Evolutionary conservation across 2,329 filamentous ascomycete genomes (phyloP).

Genomic region (Pezicula neosporulosa): DNA sequence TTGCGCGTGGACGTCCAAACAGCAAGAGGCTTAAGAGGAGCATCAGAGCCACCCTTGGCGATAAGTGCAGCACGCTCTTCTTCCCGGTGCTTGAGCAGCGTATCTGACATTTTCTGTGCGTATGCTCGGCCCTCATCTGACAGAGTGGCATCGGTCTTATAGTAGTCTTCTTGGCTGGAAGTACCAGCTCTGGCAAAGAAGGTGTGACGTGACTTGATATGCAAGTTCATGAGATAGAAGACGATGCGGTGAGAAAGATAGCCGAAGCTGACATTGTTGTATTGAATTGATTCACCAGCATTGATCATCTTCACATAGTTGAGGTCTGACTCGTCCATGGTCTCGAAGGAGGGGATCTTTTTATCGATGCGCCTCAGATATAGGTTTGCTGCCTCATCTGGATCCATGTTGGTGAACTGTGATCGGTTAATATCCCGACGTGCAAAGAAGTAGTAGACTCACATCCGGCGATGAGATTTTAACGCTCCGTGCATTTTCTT

Average conservation of each 20-base stretch:
- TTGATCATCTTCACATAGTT: slow-evolving; percentile 99
- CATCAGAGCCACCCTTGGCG: slow-evolving; percentile 62
- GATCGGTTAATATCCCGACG: slow-evolving; percentile 9
- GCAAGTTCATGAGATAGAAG: slow-evolving; percentile 95
- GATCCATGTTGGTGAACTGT: slow-evolving; percentile 85
- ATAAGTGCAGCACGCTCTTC: slow-evolving; percentile 70
- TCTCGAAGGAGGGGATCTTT: slow-evolving; percentile 94
- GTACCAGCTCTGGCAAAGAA: slow-evolving; percentile 90
- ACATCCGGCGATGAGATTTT: slow-evolving; percentile 97
- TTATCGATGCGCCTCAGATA: slow-evolving; percentile 88
- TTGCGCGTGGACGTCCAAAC: slow-evolving; percentile 95
- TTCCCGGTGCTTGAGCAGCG: slow-evolving; percentile 78
- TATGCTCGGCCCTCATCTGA: slow-evolving; percentile 79
- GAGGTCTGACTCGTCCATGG: slow-evolving; percentile 89
- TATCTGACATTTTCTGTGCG: slow-evolving; percentile 80
- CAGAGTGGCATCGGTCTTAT: slow-evolving; percentile 84
- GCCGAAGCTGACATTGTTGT: slow-evolving; percentile 96
- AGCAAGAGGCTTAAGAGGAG: slow-evolving; percentile 73
- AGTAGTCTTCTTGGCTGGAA: slow-evolving; percentile 83
- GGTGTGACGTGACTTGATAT: slow-evolving; percentile 91
- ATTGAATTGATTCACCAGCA: slow-evolving; percentile 85
- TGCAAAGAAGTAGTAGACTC: slow-evolving; percentile 28
- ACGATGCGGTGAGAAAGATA: slow-evolving; percentile 97
- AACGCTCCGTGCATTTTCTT: slow-evolving; percentile 94
- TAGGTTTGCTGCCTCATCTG: slow-evolving; percentile 86